Base-by-base conservation (phyloP, 1,284 basidiomycete genomes). In the Trametes pubescens region DNA sequence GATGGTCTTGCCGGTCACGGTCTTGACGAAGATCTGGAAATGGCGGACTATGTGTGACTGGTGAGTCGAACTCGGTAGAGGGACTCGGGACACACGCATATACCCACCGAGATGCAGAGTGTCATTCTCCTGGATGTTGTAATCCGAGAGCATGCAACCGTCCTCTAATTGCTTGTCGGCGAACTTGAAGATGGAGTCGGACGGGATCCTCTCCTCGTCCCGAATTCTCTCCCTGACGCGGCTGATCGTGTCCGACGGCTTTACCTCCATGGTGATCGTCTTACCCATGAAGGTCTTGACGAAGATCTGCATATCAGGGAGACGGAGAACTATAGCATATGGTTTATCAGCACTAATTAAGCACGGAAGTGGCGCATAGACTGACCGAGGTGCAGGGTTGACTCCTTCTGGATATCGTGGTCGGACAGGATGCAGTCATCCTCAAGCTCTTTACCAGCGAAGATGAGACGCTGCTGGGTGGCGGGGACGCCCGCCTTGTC, bases 381-480 rank as follows among this genome's bases (percentile, higher is more conserved):
- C 69, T 16, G 63, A 72, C 70, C 71, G 35, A 75, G 73, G 61
- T 75, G 74, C 46, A 75, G 73, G 18, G 74, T 75, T 22, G 62
- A 66, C 66, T 75, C 74, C 70, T 75, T 75, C 73, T 75, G 74
- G 40, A 76, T 76, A 69, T 74, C 75, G 70, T 74, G 74, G 58
- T 75, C 73, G 8, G 74, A 74, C 4, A 91, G 80, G 1, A 89
- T 91, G 22, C 89, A 88, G 13, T 90, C 90, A 61, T 91, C 90
- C 72, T 91, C 90, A 34, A 92, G 77, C 78, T 93, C 91, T 80
- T 93, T 93, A 26, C 91, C 91, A 43, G 91, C 92, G 65, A 94
- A 94, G 76, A 94, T 94, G n/a, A 93, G 80, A 46, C 92, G 89
- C 73, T 93, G 91, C 75, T 93, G 91, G 72, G 93, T 92, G 13